phyloP scores from a whole-genome alignment of 768 basidiomycete genomes.

The Termitomyces sp. region DNA sequence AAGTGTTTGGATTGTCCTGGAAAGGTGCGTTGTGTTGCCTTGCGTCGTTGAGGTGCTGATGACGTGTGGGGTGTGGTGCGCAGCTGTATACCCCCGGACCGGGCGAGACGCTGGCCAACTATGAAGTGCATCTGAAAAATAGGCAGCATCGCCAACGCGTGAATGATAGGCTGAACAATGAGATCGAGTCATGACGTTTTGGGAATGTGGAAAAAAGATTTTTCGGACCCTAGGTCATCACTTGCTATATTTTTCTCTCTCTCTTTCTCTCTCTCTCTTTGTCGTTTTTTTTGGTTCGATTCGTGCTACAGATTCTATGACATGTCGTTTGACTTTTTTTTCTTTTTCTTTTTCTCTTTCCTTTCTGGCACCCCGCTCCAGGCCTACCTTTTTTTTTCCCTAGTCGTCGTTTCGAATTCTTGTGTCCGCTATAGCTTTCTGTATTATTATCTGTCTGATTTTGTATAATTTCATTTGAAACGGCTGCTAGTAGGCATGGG shows the following conservation, averaged over 20 bases:
- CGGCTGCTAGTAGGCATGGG: neutral
- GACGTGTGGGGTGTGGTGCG: neutral
- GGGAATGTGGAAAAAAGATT: too few relatives aligned
- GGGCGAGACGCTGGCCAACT: constrained; percentile 80
- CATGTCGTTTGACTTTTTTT: too few relatives aligned
- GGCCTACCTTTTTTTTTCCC: neutral
- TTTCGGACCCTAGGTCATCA: too few relatives aligned
- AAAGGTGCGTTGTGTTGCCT: constrained; percentile 50
- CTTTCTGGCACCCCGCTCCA: neutral
- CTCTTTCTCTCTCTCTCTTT: too few relatives aligned
- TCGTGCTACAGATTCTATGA: too few relatives aligned
- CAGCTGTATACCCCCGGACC: constrained; percentile 90
- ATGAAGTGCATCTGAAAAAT: constrained; percentile 89
- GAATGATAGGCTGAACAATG: constrained; percentile 42
- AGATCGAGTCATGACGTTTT: constrained; percentile 12
- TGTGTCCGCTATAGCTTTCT: constrained; percentile 16
- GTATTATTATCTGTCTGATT: constrained; percentile 29
- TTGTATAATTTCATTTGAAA: constrained; percentile 14
- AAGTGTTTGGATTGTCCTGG: constrained; percentile 92
- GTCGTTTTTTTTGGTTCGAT: too few relatives aligned
- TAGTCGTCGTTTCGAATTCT: neutral
- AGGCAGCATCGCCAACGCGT: constrained; percentile 74
- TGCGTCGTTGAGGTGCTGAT: neutral
- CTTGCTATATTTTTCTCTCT: too few relatives aligned
- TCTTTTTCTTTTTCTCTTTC: too few relatives aligned